phyloP scores from a whole-genome alignment of 1,284 basidiomycete species.

The Hortiboletus rubellus region DNA sequence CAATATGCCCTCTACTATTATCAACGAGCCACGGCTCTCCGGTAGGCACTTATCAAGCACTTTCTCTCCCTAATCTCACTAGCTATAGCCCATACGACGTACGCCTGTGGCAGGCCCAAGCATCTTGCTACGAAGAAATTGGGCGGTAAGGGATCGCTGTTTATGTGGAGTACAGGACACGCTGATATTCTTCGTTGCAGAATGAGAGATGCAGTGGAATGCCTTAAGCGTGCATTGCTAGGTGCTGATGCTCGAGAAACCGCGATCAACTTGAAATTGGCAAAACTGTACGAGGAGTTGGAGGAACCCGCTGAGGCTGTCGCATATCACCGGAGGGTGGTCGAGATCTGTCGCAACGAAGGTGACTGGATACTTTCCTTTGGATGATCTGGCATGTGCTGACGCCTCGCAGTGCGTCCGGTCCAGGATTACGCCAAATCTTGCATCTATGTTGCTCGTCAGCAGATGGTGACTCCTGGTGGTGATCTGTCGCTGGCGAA shows the following conservation, averaged over 20 bases:
- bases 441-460: slow-evolving; percentile 78
- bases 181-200: slow-evolving; percentile 34
- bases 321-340: slow-evolving; percentile 69
- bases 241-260: slow-evolving; percentile 82
- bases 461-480: slow-evolving; percentile 61
- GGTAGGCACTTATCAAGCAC: slow-evolving; percentile 47
- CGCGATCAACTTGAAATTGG: slow-evolving; percentile 74
- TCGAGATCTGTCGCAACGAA: slow-evolving; percentile 70
- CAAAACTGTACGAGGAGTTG: slow-evolving; percentile 69
- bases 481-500: slow-evolving; percentile 63
- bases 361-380: slow-evolving; percentile 32
- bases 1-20: slow-evolving; percentile 97
- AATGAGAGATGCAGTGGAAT: slow-evolving; percentile 83
- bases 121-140: slow-evolving; percentile 91
- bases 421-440: slow-evolving; percentile 77
- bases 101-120: slow-evolving; percentile 94
- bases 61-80: slow-evolving; percentile 10
- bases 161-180: not conserved
- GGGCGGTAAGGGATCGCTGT: slow-evolving; percentile 54
- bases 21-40: slow-evolving; percentile 90
- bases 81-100: slow-evolving; percentile 87
- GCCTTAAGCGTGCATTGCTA: slow-evolving; percentile 84
- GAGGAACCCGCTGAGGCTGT: slow-evolving; percentile 66
- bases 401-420: slow-evolving; percentile 52
- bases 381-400: slow-evolving; percentile 7